These are phyloP conservation scores for Phytopythium montanum DNA, from an alignment of 352 stramenopile genomes.

Conservation along the genomic window DNA sequence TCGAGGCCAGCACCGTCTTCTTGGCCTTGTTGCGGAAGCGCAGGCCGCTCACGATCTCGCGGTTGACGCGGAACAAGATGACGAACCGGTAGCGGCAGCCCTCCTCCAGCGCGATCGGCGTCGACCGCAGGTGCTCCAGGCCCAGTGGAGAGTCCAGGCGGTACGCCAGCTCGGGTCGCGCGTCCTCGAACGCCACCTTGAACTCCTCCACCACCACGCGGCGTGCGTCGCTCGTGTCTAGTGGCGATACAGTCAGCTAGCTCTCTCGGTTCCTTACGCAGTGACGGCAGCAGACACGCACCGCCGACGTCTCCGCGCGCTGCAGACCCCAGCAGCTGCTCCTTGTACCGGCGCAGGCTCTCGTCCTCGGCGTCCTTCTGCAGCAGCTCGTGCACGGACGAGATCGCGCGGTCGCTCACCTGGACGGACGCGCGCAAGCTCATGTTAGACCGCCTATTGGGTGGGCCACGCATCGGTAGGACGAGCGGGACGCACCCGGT, in stretches of 20 bases:
- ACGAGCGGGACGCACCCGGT: constrained; percentile 29
- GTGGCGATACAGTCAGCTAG: neutral
- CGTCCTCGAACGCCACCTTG: constrained; percentile 82
- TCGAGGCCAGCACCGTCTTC: constrained; percentile 71
- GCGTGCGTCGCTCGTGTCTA: constrained; percentile 54
- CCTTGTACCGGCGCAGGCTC: constrained; percentile 83
- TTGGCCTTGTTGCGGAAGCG: constrained; percentile 87
- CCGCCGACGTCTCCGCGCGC: constrained; percentile 78
- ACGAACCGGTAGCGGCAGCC: constrained; percentile 80
- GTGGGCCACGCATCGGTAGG: neutral
- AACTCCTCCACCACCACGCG: constrained; percentile 86
- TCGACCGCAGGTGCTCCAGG: constrained; percentile 67
- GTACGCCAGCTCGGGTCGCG: constrained; percentile 60
- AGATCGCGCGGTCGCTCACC: constrained; percentile 61
- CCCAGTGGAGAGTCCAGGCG: constrained; percentile 62
- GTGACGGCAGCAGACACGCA: constrained; percentile 8
- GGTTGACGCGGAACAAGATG: constrained; percentile 84
- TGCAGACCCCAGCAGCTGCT: constrained; percentile 72
- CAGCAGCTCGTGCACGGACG: constrained; percentile 70
- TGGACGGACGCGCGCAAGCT: constrained; percentile 11
- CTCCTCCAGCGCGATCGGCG: constrained; percentile 72
- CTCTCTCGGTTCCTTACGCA: neutral
- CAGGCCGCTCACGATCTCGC: constrained; percentile 78
- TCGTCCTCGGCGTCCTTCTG: constrained; percentile 79
- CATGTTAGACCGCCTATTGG: neutral